Evolutionary conservation across 371 early-diverging fungal species (phyloP), one percentile per base, ranked within the genome.

Genomic region (Apophysomyces trapeziformis): DNA sequence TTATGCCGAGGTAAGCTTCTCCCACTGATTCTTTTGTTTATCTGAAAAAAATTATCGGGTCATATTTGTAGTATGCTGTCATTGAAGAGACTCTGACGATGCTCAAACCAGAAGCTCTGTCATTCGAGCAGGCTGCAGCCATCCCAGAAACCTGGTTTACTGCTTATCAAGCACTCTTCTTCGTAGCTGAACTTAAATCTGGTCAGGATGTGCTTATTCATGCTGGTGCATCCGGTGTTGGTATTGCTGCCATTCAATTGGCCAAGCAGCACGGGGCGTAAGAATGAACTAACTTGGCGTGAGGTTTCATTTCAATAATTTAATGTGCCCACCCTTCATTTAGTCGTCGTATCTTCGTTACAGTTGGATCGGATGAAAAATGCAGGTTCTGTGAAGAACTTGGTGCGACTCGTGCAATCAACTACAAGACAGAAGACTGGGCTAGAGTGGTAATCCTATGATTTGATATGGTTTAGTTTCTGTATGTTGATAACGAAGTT

Each of bases 141-240:
- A 83, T 94, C 35, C 93, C 93, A 14, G 94, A 92, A 60, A 77
- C 77, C 39, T 92, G 89, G 88, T 89, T 89, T 70, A 92, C 93
- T n/a, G 93, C 93, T 2, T 90, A 86, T 68, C 92, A 94, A 75
- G 91, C 91, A 0, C 73, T 94, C 21, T 82, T 83, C 60, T 80
- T 79, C 56, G 86, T 92, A 50, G 85, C 83, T 60, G 69, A 82
- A 7, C 47, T 92, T 16, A 60, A 87, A 43, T 59, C 67, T 26
- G 92, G 90, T 47, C 85, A 93, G 32, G 83, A 85, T 68, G 76
- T 92, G 0, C 69, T 94, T 59, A 90, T 92, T 58, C 94, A 94
- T 73, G 94, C 92, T 13, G 94, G 91, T 26, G 92, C 92, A 1
- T 86, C 87, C 6, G 92, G 91, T 44, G 92, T 94, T 8, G 91